Evolutionary conservation across 352 stramenopile genomes (phyloP).

Genomic region (Globisporangium radiosum): DNA sequence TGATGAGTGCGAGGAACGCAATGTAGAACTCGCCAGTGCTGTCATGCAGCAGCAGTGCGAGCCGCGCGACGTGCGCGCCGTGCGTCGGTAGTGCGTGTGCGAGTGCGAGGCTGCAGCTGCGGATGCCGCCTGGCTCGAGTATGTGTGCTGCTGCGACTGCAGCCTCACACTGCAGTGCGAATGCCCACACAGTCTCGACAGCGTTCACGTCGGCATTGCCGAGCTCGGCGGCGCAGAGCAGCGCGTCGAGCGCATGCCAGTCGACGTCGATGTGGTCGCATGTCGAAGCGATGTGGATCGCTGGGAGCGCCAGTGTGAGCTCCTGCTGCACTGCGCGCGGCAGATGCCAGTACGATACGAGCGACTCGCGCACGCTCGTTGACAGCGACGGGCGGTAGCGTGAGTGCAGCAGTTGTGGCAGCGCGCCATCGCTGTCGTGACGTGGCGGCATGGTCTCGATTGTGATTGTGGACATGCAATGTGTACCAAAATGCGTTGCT

Average conservation of each 20-base stretch:
- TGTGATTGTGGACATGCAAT: too few relatives aligned
- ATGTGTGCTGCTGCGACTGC: not conserved
- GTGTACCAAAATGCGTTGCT: too few relatives aligned
- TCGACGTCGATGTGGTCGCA: conserved; percentile 16
- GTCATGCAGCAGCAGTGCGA: conserved; percentile 19
- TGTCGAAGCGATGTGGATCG: conserved; percentile 12
- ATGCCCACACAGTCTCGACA: conserved; percentile 28
- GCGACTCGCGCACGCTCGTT: conserved; percentile 25
- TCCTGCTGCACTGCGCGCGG: conserved; percentile 6
- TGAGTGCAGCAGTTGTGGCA: too few relatives aligned
- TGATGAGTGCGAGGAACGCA: conserved; percentile 46
- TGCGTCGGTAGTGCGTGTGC: not conserved
- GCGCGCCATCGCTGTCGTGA: too few relatives aligned
- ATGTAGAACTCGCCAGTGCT: conserved; percentile 45
- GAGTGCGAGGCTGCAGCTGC: not conserved
- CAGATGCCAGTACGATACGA: conserved; percentile 52
- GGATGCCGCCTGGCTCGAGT: not conserved
- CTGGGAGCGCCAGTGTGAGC: conserved; percentile 15
- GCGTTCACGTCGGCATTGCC: conserved; percentile 4
- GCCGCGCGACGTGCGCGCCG: conserved; percentile 14
- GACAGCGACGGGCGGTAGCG: conserved; percentile 34
- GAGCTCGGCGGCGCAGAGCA: not conserved
- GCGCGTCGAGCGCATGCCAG: conserved; percentile 18
- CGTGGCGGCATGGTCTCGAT: too few relatives aligned
- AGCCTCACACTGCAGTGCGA: conserved; percentile 32